Evolutionary conservation across 1,284 basidiomycete genomes (phyloP), one percentile per base, ranked within the genome.

Genomic region (Ustilago loliicola): DNA sequence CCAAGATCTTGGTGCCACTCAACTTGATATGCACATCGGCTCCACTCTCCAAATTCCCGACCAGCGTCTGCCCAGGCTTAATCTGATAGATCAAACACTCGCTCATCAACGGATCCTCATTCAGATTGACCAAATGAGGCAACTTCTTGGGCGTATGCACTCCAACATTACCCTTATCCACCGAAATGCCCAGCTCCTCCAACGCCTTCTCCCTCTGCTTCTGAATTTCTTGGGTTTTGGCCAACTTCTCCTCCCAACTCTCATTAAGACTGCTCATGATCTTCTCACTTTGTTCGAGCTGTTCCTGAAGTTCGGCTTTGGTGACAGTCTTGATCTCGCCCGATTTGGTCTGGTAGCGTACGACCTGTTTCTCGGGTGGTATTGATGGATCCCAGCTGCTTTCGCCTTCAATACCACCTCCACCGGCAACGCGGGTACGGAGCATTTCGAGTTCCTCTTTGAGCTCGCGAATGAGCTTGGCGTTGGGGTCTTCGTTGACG

Each of bases 401-500:
- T 87, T 98, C 96, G 52, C 80, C 74, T 2, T 66, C 61, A 34
- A 65, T 21, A 25, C 80, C 83, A 34, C 80, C 84, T 6, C 77
- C 80, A 53, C 73, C 75, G 3, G 66, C 34, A 23, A 80, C 83
- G 13, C 82, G 77, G 2, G 66, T 66, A 2, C 87, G 85, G 2
- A 88, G 83, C 48, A 86, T 80, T 25, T 97, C 94, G 53, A 99
- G 89, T 88, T 99, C 97, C 88, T 98, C 96, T 87, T 98, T 98
- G 86, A 98, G 92, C 87, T 98, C 96, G 59, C 96, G 93, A 63
- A 98, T 96, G 65, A 98, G 92, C 88, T 95, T 98, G 85, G 96
- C 96, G 84, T 98, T 99, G 21, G 97, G 96, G 89, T 99, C 96
- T 88, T 99, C 96, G 87, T 99, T 99, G 81, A 99, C 94, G 59